Evolutionary conservation across 176 grass and related monocot species (phyloP), one percentile per base, ranked within the genome.

Genomic region (Saccharum spontaneum): DNA sequence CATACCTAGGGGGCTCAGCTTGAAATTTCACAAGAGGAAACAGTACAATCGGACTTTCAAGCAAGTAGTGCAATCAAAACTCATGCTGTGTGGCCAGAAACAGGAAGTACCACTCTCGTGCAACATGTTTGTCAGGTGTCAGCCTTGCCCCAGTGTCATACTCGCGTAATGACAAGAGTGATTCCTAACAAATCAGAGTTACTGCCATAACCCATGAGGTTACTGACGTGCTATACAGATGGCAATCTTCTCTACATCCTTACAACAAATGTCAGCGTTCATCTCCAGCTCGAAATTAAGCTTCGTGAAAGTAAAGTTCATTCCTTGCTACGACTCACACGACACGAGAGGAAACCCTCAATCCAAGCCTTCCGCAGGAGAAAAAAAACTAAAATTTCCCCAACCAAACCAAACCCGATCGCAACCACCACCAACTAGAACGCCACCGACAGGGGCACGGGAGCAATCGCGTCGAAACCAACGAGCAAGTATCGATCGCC

Each of bases 361-460:
- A 15, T 11, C 31, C 22, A 82, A 30, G 60, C 54, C 26, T 77
- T 44, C 5, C 6, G 15, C 20, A 10, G 1, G 2, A 34, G 6
- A 0, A 9, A 52, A 52, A 65, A 55, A 7, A 17, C 37, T 17
- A 49, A 40, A 3, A 5, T 81, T 69, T 13, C 14, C 3, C 6
- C 1, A 28, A 34, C 48, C n/a, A 13, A 22, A 69, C 31, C 64
- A 31, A 46, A 40, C 33, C 65, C 14, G 85, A 87, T 76, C 85
- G 70, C 80, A 87, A 60, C 45, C 71, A 26, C 44, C 7, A 30
- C 62, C 75, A 34, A 70, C 49, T 22, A 66, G 49, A 33, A 17
- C 66, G 40, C 80, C 46, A 74, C 87, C 18, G 40, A 77, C 69
- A 78, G 50, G 50, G 50, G 16, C 49, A 52, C 50, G 22, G 39